Conservation (phyloP, 495 filamentous ascomycete genomes). For the Acidiella bohemica region DNA sequence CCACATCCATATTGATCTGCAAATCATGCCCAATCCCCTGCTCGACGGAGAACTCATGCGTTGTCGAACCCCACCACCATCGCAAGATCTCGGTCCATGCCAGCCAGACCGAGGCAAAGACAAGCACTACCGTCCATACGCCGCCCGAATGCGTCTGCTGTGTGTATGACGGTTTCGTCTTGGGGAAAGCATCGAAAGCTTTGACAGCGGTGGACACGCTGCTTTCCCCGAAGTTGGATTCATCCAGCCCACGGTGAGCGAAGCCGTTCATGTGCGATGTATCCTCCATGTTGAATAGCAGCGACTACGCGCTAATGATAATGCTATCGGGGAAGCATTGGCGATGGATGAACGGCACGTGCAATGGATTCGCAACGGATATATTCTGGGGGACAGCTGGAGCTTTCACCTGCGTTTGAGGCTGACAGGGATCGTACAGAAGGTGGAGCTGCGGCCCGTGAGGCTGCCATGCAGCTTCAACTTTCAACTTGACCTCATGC, state of each 20-base stretch:
- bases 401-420: too few species aligned
- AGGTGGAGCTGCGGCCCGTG: too few species aligned
- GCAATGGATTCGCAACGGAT: too few species aligned
- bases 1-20: conserved; percentile 90
- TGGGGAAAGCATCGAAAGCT: conserved; percentile 96
- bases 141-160: conserved; percentile 70
- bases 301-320: not conserved
- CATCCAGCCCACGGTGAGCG: conserved; percentile 55
- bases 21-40: conserved; percentile 76
- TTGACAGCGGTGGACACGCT: conserved; percentile 48
- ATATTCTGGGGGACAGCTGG: too few species aligned
- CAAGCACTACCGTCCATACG: conserved; percentile 80
- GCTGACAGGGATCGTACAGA: too few species aligned
- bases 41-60: conserved; percentile 86
- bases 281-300: too few species aligned
- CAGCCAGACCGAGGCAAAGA: conserved; percentile 56
- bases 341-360: too few species aligned
- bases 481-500: too few species aligned
- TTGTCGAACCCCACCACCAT: conserved; percentile 72
- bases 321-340: conserved; percentile 7
- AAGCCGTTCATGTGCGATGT: conserved; percentile 49
- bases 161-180: conserved; percentile 88
- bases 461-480: too few species aligned
- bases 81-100: conserved; percentile 60
- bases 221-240: conserved; percentile 64